Conservation (phyloP, 2,329 filamentous ascomycete species). For the Xylaria sp. region DNA sequence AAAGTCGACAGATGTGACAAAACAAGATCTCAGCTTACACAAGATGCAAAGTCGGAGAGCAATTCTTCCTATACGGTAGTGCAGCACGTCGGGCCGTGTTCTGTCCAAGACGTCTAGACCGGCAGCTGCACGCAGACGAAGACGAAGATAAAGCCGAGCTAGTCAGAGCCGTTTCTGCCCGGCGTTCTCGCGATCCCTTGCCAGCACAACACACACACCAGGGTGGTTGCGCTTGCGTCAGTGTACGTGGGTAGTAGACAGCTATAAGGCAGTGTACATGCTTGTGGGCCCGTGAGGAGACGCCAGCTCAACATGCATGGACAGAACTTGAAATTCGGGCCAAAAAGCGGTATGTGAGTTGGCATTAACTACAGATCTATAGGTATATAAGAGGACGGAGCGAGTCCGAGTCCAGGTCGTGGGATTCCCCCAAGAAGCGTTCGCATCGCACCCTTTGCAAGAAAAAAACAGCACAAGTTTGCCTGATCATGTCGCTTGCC, state of each 20-base stretch:
- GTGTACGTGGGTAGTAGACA: slow-evolving; percentile 35
- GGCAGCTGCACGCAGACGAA: slow-evolving; percentile 28
- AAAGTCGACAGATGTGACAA: neutral
- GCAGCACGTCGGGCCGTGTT: slow-evolving; percentile 34
- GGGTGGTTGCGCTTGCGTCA: slow-evolving; percentile 37
- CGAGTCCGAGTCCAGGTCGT: slow-evolving; percentile 24
- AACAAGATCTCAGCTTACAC: slow-evolving; percentile 11
- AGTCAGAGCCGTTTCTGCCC: slow-evolving; percentile 27
- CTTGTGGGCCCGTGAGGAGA: slow-evolving; percentile 49
- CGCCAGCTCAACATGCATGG: slow-evolving; percentile 53
- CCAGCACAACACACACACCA: slow-evolving; percentile 28
- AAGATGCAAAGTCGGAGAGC: slow-evolving; percentile 3
- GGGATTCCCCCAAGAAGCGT: slow-evolving; percentile 11
- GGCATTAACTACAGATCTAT: slow-evolving; percentile 34
- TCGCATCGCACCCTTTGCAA: slow-evolving; percentile 19
- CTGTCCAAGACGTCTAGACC: slow-evolving; percentile 23
- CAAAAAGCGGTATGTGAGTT: slow-evolving; percentile 52
- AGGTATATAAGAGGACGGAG: slow-evolving; percentile 44
- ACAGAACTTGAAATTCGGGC: slow-evolving; percentile 46
- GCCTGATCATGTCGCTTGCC: slow-evolving; percentile 5
- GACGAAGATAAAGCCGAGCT: slow-evolving; percentile 13
- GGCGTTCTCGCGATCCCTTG: slow-evolving; percentile 29
- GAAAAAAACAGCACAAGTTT: slow-evolving; percentile 2
- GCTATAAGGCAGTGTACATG: slow-evolving; percentile 45
- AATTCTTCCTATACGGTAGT: slow-evolving; percentile 19